Base-by-base conservation (phyloP, 352 stramenopile genomes). In the Aphanomyces invadans region DNA sequence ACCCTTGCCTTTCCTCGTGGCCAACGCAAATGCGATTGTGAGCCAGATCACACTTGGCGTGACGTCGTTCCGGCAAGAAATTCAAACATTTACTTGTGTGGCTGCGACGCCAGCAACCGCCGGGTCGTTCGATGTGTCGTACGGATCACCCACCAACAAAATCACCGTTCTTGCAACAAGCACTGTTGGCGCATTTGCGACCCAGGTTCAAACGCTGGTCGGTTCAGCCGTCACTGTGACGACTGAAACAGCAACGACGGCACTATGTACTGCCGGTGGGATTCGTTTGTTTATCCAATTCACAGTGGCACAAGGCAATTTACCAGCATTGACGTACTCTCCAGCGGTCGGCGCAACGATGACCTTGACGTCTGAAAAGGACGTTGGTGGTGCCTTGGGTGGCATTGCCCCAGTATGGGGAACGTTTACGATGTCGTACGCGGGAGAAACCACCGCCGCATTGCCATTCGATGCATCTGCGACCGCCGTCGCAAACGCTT, bases 371-470 rank as follows among this genome's bases (percentile, higher is more conserved):
- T 61, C 61, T 31, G 80, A 89, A 12, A 66, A 83, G 29, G 75
- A 88, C 55, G 68, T 65, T 0, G 83, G 76, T 23, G 84, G 85
- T 26, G 73, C 65, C 2, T 73, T 96, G 25, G 78, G 75, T 38
- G 88, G 87, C 1, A 77, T 97, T 23, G 90, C 92, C 29, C 88
- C 89, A 1, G 73, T 93, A 0, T 97, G 87, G 86, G 91, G 91
- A 0, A 83, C 74, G 9, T 97, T 97, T 69, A 76, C 64, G 0
- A 68, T 98, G 0, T 61, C 63, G 2, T 78, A 86, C 25, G 71
- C 74, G 23, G 77, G 75, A 1, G 77, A 87, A 56, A 57, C 64
- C 0, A 97, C 89, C 0, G 36, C 60, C 0, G 61, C 56, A 10
- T 71, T 97, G 21, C 74, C 73, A 10, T 92, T 93, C 56, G 79